Conservation (phyloP, 768 basidiomycete genomes). For the Termitomyces sp. region DNA sequence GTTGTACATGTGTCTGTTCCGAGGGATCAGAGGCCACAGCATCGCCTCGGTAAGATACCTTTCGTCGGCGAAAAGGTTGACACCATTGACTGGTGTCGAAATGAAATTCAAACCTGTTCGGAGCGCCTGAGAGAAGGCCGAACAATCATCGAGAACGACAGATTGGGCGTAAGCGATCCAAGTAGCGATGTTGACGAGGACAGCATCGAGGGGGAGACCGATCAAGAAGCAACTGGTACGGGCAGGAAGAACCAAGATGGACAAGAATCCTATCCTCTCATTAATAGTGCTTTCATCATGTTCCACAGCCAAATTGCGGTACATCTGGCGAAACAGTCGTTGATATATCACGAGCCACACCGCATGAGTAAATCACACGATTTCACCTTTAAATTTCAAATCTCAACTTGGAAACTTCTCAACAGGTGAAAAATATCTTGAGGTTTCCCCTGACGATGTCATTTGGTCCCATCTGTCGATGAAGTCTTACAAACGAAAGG, state of each 20-base stretch:
- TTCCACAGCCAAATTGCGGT: slow-evolving; percentile 93
- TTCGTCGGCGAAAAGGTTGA: slow-evolving; percentile 87
- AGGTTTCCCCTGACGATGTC: slow-evolving; percentile 83
- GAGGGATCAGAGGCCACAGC: slow-evolving; percentile 66
- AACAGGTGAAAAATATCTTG: slow-evolving; percentile 56
- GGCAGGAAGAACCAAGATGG: slow-evolving; percentile 6
- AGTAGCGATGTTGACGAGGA: slow-evolving; percentile 5
- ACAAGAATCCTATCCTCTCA: slow-evolving; percentile 40
- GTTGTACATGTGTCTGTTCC: slow-evolving; percentile 54
- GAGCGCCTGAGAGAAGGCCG: slow-evolving; percentile 47
- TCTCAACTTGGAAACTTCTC: neutral
- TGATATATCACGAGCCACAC: slow-evolving; percentile 79
- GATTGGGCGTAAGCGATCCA: slow-evolving; percentile 18
- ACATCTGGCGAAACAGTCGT: slow-evolving; percentile 73
- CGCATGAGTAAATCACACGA: slow-evolving; percentile 34
- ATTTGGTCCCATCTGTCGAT: slow-evolving; percentile 88
- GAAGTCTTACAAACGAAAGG: slow-evolving; percentile 82
- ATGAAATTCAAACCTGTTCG: slow-evolving; percentile 62
- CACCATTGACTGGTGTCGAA: slow-evolving; percentile 86
- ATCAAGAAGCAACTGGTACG: neutral
- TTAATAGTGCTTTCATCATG: slow-evolving; percentile 78
- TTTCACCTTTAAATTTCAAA: too few species aligned
- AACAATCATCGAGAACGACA: slow-evolving; percentile 24
- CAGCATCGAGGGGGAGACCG: slow-evolving; percentile 7
- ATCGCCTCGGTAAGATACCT: slow-evolving; percentile 57